Percentiles rank a stretch among this genome's conserved stretches.
These are phyloP conservation scores for Coemansia sp. DNA, from an alignment of 192 early-diverging fungal genomes.

Conservation along the genomic window DNA sequence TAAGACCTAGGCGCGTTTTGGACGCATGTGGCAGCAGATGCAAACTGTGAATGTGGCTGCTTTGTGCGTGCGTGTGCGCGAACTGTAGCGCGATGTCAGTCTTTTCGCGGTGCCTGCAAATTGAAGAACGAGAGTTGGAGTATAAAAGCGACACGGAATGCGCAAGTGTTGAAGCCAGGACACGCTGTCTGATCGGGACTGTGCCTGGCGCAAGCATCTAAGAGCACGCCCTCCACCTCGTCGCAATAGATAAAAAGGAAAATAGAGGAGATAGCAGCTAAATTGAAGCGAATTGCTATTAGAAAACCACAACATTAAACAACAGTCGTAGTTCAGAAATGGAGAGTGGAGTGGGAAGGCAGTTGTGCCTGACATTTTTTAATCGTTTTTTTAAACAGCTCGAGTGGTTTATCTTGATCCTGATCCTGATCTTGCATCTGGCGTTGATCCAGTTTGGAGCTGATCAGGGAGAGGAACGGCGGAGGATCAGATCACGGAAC, in stretches of 20 bases:
- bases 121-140: not conserved
- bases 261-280: not conserved
- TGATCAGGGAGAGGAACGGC: not conserved
- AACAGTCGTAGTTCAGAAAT: not conserved
- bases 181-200: conserved; percentile 6
- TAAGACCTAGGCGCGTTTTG: not conserved
- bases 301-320: not conserved
- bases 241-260: not conserved
- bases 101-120: not conserved
- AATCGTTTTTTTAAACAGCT: not conserved
- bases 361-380: not conserved
- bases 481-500: not conserved
- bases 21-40: not conserved
- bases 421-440: not conserved
- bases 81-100: not conserved
- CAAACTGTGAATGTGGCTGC: not conserved
- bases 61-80: not conserved
- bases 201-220: conserved; percentile 16
- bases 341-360: not conserved
- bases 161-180: not conserved
- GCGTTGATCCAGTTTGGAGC: not conserved
- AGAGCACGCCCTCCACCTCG: not conserved
- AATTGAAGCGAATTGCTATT: not conserved
- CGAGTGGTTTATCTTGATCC: not conserved
- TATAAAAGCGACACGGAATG: not conserved